Base-by-base conservation (phyloP, 768 basidiomycete species). In the Lactarius deliciosus region DNA sequence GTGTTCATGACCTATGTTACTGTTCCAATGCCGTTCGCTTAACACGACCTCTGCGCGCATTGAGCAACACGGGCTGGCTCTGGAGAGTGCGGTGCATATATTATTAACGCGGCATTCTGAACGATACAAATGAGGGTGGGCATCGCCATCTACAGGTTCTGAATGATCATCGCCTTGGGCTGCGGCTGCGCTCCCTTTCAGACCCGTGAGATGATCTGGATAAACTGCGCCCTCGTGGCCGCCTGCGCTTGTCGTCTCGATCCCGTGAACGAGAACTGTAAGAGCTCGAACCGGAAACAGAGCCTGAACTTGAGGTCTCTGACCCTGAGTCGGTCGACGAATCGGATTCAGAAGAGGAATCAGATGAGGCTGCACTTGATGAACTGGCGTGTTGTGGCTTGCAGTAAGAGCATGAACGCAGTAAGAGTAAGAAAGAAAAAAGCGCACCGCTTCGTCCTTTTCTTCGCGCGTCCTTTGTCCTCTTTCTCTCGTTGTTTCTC, bases 401-500 rank as follows among this genome's bases (percentile, higher is more conserved):
- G 75, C 73, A 5, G 34, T 64, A 38, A 41, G 65, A 64, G 5
- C 69, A 72, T 34, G 36, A 67, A 40, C 57, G 64, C 16, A 66
- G 55, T 25, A 60, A 22, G n/a, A 53, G 15, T 15, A 15, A 16
- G 55, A 32, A 60, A 16, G 18, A 20, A 13, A 11, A n/a, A 13
- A 13, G 60, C 75, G 53, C 70, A 81, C 76, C 81, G 77, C 64
- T 71, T 74, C 30, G 66, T 57, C 56, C 68, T 72, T 66, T 76
- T 77, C 63, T 63, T 70, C 5, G 73, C 69, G 20, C 71, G 67
- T 13, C 68, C 72, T 22, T 69, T 74, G 62, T 75, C 78, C 32
- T 71, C 79, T 68, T 82, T 82, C 68, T 80, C 79, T 45, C 92
- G 78, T 69, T 88, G 88, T 74, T 90, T 92, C 76, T 94, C 92